These are phyloP conservation scores for Russula olivacea DNA, from an alignment of 768 basidiomycete genomes.

Conservation along the genomic window DNA sequence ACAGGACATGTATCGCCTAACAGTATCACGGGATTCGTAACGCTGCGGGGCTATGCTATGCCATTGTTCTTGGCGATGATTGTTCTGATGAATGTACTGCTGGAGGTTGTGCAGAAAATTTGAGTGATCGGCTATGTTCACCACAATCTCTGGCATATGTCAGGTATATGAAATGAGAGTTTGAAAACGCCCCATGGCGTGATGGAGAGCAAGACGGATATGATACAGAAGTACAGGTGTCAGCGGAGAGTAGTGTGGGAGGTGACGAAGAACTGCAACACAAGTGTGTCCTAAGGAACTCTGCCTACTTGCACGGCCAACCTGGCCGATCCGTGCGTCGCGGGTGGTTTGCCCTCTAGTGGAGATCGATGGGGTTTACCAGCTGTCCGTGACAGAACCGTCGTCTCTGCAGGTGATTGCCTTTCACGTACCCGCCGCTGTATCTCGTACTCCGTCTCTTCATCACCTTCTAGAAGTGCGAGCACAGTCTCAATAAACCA, in stretches of 20 bases:
- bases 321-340: not conserved
- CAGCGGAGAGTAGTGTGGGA: conserved; percentile 1
- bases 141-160: not conserved
- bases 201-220: conserved; percentile 7
- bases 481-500: conserved; percentile 95
- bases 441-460: conserved; percentile 48
- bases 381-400: not conserved
- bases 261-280: not conserved
- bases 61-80: too few species aligned
- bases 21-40: not conserved
- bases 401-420: not conserved
- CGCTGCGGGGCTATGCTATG: not conserved
- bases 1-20: not conserved
- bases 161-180: not conserved
- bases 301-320: not conserved
- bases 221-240: conserved; percentile 20
- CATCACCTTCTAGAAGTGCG: conserved; percentile 77
- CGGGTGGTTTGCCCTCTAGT: not conserved
- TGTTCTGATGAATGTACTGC: not conserved
- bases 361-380: not conserved
- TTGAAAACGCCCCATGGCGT: not conserved
- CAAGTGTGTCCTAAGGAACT: not conserved
- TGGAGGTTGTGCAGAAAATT: not conserved
- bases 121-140: not conserved
- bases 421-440: conserved; percentile 16